Evolutionary conservation across 768 basidiomycete species (phyloP).

Genomic region (Coprinopsis strossmayeri): DNA sequence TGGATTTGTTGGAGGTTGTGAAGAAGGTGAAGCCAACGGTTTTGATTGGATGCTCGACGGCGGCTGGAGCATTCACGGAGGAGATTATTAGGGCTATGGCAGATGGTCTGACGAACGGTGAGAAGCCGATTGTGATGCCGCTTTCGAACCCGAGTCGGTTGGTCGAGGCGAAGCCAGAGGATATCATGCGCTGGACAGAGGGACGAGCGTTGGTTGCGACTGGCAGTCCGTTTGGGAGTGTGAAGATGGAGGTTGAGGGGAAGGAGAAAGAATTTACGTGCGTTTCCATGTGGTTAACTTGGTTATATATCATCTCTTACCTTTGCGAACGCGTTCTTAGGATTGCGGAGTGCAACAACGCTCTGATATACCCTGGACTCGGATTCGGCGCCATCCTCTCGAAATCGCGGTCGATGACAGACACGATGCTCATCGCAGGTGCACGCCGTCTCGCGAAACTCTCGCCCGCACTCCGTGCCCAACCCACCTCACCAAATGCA

Average conservation of each 20-base stretch:
- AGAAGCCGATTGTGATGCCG: constrained; percentile 77
- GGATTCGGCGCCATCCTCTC: constrained; percentile 75
- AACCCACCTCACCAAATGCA: constrained; percentile 18
- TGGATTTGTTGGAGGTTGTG: constrained; percentile 62
- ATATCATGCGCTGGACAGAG: constrained; percentile 72
- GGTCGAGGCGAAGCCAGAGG: constrained; percentile 67
- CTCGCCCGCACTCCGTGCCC: constrained; percentile 52
- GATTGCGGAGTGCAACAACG: constrained; percentile 74
- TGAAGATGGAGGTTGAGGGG: constrained; percentile 52
- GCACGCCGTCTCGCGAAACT: constrained; percentile 68
- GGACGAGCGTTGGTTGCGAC: constrained; percentile 79
- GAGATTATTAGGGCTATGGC: constrained; percentile 66
- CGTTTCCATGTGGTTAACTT: constrained; percentile 15
- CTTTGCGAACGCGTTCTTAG: constrained; percentile 24
- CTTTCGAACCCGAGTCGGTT: constrained; percentile 76
- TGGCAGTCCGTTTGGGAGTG: constrained; percentile 77
- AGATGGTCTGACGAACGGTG: constrained; percentile 19
- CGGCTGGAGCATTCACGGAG: constrained; percentile 71
- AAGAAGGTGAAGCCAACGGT: constrained; percentile 72
- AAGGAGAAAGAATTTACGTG: constrained; percentile 53
- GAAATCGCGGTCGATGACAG: constrained; percentile 57
- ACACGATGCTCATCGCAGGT: constrained; percentile 86
- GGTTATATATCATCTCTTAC: background rate
- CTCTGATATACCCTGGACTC: constrained; percentile 80
- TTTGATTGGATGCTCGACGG: constrained; percentile 79